These are phyloP conservation scores for Chionographis japonica DNA, from an alignment of 106 monocot species.

Conservation along the genomic window DNA sequence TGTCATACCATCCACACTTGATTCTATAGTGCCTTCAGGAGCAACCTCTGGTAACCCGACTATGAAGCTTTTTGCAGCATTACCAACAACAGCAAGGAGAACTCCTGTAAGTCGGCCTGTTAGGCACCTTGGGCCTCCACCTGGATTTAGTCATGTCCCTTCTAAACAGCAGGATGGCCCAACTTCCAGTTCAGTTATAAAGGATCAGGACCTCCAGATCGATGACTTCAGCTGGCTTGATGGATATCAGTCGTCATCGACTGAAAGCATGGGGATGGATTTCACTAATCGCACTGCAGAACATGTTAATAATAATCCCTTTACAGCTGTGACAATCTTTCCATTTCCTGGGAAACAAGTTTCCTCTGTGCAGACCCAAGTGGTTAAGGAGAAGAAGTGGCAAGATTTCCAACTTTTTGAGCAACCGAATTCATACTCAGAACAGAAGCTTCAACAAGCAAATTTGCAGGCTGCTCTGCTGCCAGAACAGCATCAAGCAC, in stretches of 20 bases:
- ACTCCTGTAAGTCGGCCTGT: constrained; percentile 75
- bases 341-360: constrained; percentile 76
- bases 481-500: constrained; percentile 49
- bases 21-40: constrained; percentile 32
- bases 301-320: constrained; percentile 10
- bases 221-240: constrained; percentile 95
- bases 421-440: constrained; percentile 29
- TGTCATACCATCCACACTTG: constrained; percentile 44
- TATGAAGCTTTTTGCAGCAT: constrained; percentile 21
- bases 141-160: constrained; percentile 59
- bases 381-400: constrained; percentile 34
- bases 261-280: constrained; percentile 9
- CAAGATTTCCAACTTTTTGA: constrained; percentile 70
- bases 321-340: constrained; percentile 34
- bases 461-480: constrained; percentile 26
- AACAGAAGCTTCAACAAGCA: constrained; percentile 29
- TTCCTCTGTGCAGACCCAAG: constrained; percentile 18
- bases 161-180: constrained; percentile 30
- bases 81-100: constrained; percentile 35
- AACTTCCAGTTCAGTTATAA: constrained; percentile 1
- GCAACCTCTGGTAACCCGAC: constrained; percentile 18
- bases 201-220: constrained; percentile 22
- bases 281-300: constrained; percentile 11
- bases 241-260: constrained; percentile 52
- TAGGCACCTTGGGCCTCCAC: constrained; percentile 87